Evolutionary conservation across 2,329 filamentous ascomycete genomes (phyloP).

Genomic region (Metarhizium sp.): DNA sequence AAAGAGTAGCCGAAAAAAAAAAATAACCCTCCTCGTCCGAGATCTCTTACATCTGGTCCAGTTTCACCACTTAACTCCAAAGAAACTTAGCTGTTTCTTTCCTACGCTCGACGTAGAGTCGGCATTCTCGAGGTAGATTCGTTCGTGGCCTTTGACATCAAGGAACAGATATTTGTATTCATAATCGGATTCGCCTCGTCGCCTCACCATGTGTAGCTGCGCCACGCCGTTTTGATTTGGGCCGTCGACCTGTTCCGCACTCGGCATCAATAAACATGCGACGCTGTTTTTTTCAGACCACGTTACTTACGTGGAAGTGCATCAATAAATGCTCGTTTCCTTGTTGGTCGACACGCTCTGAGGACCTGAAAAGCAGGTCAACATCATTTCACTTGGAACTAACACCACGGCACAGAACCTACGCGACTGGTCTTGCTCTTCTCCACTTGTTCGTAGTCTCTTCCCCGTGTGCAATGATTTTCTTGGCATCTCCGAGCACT

Average conservation of each 20-base stretch:
- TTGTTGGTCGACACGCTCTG: constrained; percentile 57
- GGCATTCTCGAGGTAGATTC: constrained; percentile 57
- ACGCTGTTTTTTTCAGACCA: not conserved
- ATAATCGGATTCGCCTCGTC: constrained; percentile 54
- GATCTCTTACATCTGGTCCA: not conserved
- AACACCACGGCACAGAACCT: constrained; percentile 8
- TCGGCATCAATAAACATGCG: not conserved
- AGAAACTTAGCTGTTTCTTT: constrained; percentile 42
- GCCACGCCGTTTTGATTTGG: constrained; percentile 65
- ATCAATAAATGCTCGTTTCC: constrained; percentile 76
- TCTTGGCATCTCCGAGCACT: constrained; percentile 62
- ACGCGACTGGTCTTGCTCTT: constrained; percentile 52
- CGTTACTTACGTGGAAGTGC: constrained; percentile 63
- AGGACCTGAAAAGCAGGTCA: constrained; percentile 38
- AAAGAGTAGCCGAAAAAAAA: not conserved
- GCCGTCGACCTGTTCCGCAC: constrained; percentile 56
- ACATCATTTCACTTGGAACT: not conserved
- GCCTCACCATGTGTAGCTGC: constrained; percentile 67
- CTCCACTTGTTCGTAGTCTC: constrained; percentile 76
- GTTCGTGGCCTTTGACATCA: constrained; percentile 63
- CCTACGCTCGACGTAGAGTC: constrained; percentile 29
- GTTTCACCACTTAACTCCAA: constrained; percentile 50
- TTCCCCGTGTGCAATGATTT: constrained; percentile 77
- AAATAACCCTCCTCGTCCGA: not conserved
- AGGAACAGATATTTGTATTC: constrained; percentile 74